These are phyloP conservation scores for Eutreptiella sp. DNA, from an alignment of 208 protist species.

Conservation along the genomic window DNA sequence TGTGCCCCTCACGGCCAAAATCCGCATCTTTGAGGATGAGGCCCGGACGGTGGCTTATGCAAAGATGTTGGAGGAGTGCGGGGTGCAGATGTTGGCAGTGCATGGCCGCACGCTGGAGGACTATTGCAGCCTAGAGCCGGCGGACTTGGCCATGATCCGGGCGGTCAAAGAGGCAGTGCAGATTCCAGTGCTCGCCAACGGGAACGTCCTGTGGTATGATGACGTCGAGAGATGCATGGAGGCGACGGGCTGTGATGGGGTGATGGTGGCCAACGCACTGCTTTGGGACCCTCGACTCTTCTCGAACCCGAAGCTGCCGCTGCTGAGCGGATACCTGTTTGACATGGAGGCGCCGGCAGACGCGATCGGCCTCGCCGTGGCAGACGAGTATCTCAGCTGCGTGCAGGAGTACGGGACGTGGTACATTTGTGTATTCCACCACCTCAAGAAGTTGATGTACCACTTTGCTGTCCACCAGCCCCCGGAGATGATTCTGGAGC, in stretches of 20 bases:
- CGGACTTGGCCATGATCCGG: constrained; percentile 60
- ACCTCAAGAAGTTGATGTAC: too few relatives aligned
- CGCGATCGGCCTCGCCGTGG: too few relatives aligned
- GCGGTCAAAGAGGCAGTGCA: constrained; percentile 46
- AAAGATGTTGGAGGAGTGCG: constrained; percentile 66
- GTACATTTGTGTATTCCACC: too few relatives aligned
- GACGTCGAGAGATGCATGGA: constrained; percentile 54
- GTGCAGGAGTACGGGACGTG: too few relatives aligned
- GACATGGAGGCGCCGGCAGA: too few relatives aligned
- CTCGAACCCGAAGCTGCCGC: too few relatives aligned
- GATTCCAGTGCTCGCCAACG: constrained; percentile 78
- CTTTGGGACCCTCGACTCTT: constrained; percentile 73
- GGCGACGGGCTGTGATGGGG: constrained; percentile 56
- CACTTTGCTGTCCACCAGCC: too few relatives aligned
- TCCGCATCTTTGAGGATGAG: constrained; percentile 72
- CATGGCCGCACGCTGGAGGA: constrained; percentile 80
- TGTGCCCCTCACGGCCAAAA: constrained; percentile 81
- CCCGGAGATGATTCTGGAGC: too few relatives aligned
- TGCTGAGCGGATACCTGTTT: too few relatives aligned
- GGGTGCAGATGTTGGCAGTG: constrained; percentile 63
- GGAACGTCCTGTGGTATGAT: constrained; percentile 60
- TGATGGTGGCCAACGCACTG: constrained; percentile 77
- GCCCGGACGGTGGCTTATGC: constrained; percentile 71
- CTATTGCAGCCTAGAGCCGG: constrained; percentile 33
- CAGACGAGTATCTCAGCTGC: too few relatives aligned